These are phyloP conservation scores for Carex cristatella DNA, from an alignment of 176 grass and related monocot genomes.

Conservation along the genomic window DNA sequence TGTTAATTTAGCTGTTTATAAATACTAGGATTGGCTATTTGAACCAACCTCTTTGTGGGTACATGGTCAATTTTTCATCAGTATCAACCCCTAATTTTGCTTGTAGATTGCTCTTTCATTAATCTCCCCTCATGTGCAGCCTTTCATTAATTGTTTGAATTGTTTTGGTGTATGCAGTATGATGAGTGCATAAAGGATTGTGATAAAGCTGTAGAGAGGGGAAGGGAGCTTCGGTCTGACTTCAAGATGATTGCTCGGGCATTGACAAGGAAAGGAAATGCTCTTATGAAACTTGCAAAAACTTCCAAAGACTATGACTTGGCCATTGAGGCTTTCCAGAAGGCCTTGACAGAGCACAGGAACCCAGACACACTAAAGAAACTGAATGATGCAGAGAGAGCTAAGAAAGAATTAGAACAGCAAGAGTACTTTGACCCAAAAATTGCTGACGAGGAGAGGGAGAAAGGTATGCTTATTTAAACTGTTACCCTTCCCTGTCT, in stretches of 20 bases:
- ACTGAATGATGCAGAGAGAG: slow-evolving; percentile 86
- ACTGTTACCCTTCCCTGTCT: background rate
- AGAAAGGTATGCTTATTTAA: slow-evolving; percentile 60
- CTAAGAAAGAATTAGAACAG: slow-evolving; percentile 95
- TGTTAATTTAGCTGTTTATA: background rate
- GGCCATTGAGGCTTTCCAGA: slow-evolving; percentile 86
- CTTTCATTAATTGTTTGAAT: slow-evolving; percentile 10
- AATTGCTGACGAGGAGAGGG: slow-evolving; percentile 83
- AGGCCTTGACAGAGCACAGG: slow-evolving; percentile 92
- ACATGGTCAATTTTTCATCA: background rate
- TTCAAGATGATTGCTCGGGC: slow-evolving; percentile 95
- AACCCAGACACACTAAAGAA: slow-evolving; percentile 91
- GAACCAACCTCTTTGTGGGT: background rate
- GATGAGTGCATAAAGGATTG: slow-evolving; percentile 97
- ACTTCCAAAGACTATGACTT: slow-evolving; percentile 72
- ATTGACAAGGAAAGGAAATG: slow-evolving; percentile 98
- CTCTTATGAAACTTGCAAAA: slow-evolving; percentile 75
- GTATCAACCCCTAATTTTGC: background rate
- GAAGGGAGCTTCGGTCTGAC: slow-evolving; percentile 90
- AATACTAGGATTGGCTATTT: background rate
- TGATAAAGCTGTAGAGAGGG: slow-evolving; percentile 90
- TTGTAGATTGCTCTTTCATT: background rate
- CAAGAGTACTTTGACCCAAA: slow-evolving; percentile 92
- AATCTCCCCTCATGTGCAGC: background rate
- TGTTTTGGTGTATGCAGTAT: slow-evolving; percentile 31